Conservation (phyloP, 805 yeast species). For the Candida insectalens region DNA sequence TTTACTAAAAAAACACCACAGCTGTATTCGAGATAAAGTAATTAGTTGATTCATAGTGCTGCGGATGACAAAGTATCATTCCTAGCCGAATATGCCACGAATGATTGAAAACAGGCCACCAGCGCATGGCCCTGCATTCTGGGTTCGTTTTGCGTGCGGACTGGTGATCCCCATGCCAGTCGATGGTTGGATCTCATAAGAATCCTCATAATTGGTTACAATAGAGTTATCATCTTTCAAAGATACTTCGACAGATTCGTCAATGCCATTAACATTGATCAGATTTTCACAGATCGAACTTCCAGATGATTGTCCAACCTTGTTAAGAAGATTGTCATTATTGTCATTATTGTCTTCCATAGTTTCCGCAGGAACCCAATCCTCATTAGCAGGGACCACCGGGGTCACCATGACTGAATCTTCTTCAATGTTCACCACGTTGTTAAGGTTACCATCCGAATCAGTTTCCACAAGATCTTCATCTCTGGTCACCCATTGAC, state of each 20-base stretch:
- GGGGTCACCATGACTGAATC: conserved; percentile 5
- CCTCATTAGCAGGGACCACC: neutral
- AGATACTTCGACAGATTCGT: conserved; percentile 21
- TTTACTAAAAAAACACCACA: no score
- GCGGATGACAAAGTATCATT: no score
- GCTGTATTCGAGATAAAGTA: no score
- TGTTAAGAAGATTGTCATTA: neutral
- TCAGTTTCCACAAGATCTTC: conserved; percentile 31
- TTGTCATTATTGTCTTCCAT: neutral
- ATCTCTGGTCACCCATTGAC: conserved; percentile 38
- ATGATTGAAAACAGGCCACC: no score
- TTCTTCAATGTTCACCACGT: conserved; percentile 31
- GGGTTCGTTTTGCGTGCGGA: no score
- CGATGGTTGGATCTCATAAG: no score
- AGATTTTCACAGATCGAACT: conserved; percentile 2
- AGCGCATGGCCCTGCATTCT: no score
- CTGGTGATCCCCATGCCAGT: no score
- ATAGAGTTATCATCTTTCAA: conserved; percentile 15
- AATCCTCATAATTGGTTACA: conserved; percentile 4
- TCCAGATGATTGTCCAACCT: neutral
- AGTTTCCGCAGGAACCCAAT: neutral
- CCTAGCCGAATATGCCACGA: neutral
- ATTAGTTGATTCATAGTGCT: no score
- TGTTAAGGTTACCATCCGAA: conserved; percentile 39
- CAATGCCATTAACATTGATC: conserved; percentile 10